Evolutionary conservation across 2,329 filamentous ascomycete genomes (phyloP).

Genomic region (Colletotrichum sp.): DNA sequence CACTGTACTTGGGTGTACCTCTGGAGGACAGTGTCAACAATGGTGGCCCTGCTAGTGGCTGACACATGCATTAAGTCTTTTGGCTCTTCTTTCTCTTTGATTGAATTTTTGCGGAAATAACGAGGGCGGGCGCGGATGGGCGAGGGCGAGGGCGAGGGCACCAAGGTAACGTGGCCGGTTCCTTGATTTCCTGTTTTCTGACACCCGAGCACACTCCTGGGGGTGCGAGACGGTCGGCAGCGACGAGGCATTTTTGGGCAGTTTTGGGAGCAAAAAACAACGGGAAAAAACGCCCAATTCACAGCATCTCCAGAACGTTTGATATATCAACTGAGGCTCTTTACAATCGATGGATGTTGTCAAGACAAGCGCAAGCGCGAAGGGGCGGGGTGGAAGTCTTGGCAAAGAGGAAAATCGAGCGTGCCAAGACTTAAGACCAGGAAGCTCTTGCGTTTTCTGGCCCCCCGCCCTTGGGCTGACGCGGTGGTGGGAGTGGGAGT

Average conservation of each 20-base stretch:
- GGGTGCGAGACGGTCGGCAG: not conserved
- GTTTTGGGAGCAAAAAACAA: slow-evolving; percentile 12
- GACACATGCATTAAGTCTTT: slow-evolving; percentile 15
- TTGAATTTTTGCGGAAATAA: slow-evolving; percentile 15
- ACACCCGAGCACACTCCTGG: slow-evolving; percentile 7
- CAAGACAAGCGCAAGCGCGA: slow-evolving; percentile 22
- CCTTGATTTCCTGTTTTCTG: slow-evolving; percentile 7
- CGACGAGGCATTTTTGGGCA: not conserved
- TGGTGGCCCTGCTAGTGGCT: not conserved
- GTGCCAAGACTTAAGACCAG: slow-evolving; percentile 19
- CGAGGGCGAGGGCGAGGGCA: not conserved
- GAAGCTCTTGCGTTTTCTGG: slow-evolving; percentile 16
- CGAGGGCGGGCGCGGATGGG: not conserved
- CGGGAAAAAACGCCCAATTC: slow-evolving; percentile 9
- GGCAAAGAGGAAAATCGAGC: slow-evolving; percentile 19
- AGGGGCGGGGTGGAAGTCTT: slow-evolving; percentile 22
- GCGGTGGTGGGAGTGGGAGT: slow-evolving; percentile 15
- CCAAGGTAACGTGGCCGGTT: slow-evolving; percentile 13
- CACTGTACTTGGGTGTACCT: not conserved
- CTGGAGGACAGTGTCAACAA: not conserved
- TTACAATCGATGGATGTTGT: slow-evolving; percentile 18
- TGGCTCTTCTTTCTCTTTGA: not conserved
- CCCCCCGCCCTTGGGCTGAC: slow-evolving; percentile 18
- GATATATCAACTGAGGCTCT: slow-evolving; percentile 13
- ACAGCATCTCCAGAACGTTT: not conserved